Base-by-base conservation (phyloP, 2,329 filamentous ascomycete genomes). In the Nectriaceae sp. region DNA sequence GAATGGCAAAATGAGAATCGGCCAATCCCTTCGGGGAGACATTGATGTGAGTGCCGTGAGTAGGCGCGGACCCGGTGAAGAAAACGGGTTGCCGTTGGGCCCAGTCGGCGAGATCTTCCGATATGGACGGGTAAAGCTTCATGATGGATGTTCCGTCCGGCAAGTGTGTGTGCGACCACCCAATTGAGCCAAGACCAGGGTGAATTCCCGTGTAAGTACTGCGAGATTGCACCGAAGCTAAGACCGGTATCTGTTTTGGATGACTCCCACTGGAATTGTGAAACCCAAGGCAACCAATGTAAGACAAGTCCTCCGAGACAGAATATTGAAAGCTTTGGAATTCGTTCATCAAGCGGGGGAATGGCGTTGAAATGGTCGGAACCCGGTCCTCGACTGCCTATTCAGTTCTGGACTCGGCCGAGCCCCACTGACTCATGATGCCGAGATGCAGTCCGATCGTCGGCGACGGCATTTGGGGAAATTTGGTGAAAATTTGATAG, bases 1-100 rank as follows among this genome's bases (percentile, higher is more conserved):
- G 71, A 44, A 89, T 73, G 24, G 80, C 75, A 59, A 89, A 83
- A 21, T 84, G 84, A n/a, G 77, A 71, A 16, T 78, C 74, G 0
- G 82, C 73, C 19, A 86, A 76, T 41, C 88, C 88, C 68, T 92
- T 90, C 41, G 89, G 87, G 0, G 87, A 91, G 46, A 90, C 71
- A 61, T 92, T 92, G 72, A 92, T 75, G 70, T 92, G 88, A 3
- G 73, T 69, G 18, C 81, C 84, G n/a, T 77, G 76, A 21, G 83
- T 77, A 1, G 88, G 87, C 1, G 88, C 87, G 13, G 85, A 88
- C 35, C 83, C 85, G 11, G 88, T 85, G 74, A 87, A 91, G 77
- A 91, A 91, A 59, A 92, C 72, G 46, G 84, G 80, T 59, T 92
- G 88, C 11, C 73, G 67, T 40, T 84, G 74, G 42, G 84, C 80